Evolutionary conservation across 169 alveolate species (phyloP).

Genomic region (Cryptosporidium viatorum): DNA sequence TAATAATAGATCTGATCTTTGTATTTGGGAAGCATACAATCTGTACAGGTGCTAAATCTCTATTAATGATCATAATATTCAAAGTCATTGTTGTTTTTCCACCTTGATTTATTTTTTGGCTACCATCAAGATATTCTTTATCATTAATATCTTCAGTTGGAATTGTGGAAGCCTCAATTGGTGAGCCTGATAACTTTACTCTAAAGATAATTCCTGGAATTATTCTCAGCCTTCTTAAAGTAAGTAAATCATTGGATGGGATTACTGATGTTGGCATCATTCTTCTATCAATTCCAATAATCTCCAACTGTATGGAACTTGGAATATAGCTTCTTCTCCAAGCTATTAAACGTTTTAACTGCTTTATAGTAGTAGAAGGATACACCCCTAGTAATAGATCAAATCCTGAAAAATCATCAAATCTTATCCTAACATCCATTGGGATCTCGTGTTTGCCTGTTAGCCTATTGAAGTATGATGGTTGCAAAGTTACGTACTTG

Average conservation of each 20-base stretch:
- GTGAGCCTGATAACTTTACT: conserved; percentile 52
- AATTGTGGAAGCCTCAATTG: conserved; percentile 49
- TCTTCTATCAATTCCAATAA: conserved; percentile 71
- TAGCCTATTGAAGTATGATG: conserved; percentile 54
- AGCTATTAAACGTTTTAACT: conserved; percentile 70
- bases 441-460: conserved; percentile 71
- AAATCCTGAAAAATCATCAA: conserved; percentile 71
- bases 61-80: conserved; percentile 37
- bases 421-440: conserved; percentile 64
- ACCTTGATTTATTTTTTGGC: background rate
- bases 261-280: conserved; percentile 68
- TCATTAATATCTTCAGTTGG: conserved; percentile 50
- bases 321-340: conserved; percentile 73
- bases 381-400: conserved; percentile 62
- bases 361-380: conserved; percentile 72
- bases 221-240: conserved; percentile 50
- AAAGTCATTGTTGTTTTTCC: conserved; percentile 37
- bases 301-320: conserved; percentile 57
- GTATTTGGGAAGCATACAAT: conserved; percentile 63
- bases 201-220: conserved; percentile 67
- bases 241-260: conserved; percentile 58
- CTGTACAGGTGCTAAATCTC: conserved; percentile 62
- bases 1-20: conserved; percentile 25
- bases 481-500: conserved; percentile 59
- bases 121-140: conserved; percentile 55